Percentiles rank a stretch among this genome's conserved stretches.
Evolutionary conservation across 2,329 filamentous ascomycete species (phyloP).

Genomic region (Apiospora sp.): DNA sequence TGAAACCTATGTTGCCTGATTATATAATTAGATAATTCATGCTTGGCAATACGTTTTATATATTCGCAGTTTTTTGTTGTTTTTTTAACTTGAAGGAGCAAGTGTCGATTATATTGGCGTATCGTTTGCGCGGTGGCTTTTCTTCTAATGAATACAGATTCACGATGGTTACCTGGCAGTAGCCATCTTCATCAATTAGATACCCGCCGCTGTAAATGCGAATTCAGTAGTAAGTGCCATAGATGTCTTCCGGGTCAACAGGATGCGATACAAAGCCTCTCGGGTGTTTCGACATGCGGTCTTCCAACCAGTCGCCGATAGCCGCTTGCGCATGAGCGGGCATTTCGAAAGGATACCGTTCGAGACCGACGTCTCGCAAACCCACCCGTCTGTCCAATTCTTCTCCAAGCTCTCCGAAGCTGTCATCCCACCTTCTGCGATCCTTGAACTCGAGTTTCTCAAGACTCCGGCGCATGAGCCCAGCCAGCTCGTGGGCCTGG

Average conservation of each 20-base stretch:
- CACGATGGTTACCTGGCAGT: not conserved
- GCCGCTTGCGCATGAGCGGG: constrained; percentile 29
- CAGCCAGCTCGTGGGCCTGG: constrained; percentile 57
- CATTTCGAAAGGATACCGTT: constrained; percentile 32
- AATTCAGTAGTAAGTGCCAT: not conserved
- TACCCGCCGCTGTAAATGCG: not conserved
- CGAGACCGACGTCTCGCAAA: constrained; percentile 46
- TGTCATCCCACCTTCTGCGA: constrained; percentile 50
- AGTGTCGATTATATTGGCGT: not conserved
- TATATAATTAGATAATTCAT: not conserved
- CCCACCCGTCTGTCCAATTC: constrained; percentile 50
- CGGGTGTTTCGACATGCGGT: constrained; percentile 23
- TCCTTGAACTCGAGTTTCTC: constrained; percentile 54
- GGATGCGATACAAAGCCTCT: not conserved
- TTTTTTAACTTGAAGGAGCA: not conserved
- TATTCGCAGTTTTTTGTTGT: not conserved
- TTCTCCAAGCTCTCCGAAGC: constrained; percentile 42
- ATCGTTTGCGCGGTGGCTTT: not conserved
- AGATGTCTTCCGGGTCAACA: constrained; percentile 1
- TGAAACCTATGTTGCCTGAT: not conserved
- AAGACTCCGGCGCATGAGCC: constrained; percentile 58
- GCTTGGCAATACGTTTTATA: not conserved
- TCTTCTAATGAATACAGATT: not conserved
- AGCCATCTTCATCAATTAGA: not conserved
- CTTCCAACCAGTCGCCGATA: constrained; percentile 37